Evolutionary conservation across 2,329 filamentous ascomycete genomes (phyloP).

Genomic region (Myriangium duriaei): DNA sequence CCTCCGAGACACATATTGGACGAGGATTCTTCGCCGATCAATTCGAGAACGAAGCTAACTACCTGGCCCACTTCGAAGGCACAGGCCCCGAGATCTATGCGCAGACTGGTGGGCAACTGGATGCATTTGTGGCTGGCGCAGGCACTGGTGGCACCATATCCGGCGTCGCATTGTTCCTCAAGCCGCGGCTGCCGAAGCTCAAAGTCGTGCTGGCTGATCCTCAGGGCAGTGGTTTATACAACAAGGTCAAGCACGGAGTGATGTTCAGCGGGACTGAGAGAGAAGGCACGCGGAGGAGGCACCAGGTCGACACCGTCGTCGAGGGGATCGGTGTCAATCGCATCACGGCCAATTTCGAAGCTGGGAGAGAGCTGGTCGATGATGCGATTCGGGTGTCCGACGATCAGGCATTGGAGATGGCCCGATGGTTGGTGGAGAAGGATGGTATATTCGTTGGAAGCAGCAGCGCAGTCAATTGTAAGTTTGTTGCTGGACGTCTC

Average conservation of each 20-base stretch:
- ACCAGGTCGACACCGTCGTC: constrained; percentile 90
- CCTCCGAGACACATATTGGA: constrained; percentile 44
- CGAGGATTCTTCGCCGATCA: constrained; percentile 90
- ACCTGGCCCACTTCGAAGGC: constrained; percentile 63
- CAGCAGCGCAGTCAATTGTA: constrained; percentile 91
- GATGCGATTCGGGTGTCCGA: constrained; percentile 84
- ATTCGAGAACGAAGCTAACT: constrained; percentile 87
- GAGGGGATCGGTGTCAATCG: constrained; percentile 94
- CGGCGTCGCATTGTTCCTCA: constrained; percentile 73
- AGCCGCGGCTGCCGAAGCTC: constrained; percentile 52
- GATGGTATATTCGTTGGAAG: constrained; percentile 92
- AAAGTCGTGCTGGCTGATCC: constrained; percentile 81
- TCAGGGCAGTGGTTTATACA: constrained; percentile 84
- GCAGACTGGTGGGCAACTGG: constrained; percentile 61
- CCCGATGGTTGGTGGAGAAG: constrained; percentile 88
- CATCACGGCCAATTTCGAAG: constrained; percentile 86
- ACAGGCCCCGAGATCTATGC: constrained; percentile 83
- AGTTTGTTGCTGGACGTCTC: too few species aligned
- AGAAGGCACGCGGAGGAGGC: constrained; percentile 77
- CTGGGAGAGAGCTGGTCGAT: constrained; percentile 72
- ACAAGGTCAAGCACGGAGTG: constrained; percentile 82
- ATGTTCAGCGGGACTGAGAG: constrained; percentile 86
- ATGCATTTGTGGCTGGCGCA: constrained; percentile 86
- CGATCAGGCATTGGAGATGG: constrained; percentile 82
- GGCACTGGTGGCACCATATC: constrained; percentile 91